These are phyloP conservation scores for Lipomyces kockii DNA, from an alignment of 805 yeast species.

Conservation along the genomic window DNA sequence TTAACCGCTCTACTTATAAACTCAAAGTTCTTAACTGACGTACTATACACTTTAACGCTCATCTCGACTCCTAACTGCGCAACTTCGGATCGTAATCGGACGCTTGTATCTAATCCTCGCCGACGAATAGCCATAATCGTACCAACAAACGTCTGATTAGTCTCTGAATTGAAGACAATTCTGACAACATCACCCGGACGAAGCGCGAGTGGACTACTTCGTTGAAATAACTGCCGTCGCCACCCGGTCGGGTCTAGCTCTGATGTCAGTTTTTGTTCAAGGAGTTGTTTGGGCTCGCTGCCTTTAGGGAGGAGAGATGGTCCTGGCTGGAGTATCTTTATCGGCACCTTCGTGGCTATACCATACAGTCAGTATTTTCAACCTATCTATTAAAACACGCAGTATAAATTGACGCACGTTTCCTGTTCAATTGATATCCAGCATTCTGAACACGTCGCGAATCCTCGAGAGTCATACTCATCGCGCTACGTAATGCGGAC, in stretches of 20 bases:
- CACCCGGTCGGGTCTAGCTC: constrained; percentile 71
- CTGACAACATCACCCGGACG: constrained; percentile 83
- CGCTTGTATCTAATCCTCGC: constrained; percentile 69
- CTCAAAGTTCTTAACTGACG: constrained; percentile 76
- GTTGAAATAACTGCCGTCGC: constrained; percentile 61
- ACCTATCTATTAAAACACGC: background rate
- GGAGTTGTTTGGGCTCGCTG: constrained; percentile 48
- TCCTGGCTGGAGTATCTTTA: constrained; percentile 14
- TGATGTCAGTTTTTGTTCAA: constrained; percentile 57
- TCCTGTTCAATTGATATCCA: constrained; percentile 17
- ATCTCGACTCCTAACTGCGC: constrained; percentile 84
- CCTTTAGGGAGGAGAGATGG: constrained; percentile 38
- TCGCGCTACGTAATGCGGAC: constrained; percentile 10
- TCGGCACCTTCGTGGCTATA: constrained; percentile 15
- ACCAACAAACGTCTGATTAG: constrained; percentile 66
- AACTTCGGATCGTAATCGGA: constrained; percentile 82
- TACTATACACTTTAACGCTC: constrained; percentile 79
- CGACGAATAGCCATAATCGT: constrained; percentile 78
- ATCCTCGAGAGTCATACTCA: background rate
- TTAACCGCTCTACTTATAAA: constrained; percentile 71
- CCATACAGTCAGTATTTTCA: background rate
- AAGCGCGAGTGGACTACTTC: constrained; percentile 54
- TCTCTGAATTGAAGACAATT: constrained; percentile 65
- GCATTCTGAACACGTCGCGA: constrained; percentile 16
- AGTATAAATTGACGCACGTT: constrained; percentile 11